Percentiles rank a stretch among this genome's conserved stretches.
Conservation (phyloP, 2,329 filamentous ascomycete species). For the Colletotrichum plurivorum region DNA sequence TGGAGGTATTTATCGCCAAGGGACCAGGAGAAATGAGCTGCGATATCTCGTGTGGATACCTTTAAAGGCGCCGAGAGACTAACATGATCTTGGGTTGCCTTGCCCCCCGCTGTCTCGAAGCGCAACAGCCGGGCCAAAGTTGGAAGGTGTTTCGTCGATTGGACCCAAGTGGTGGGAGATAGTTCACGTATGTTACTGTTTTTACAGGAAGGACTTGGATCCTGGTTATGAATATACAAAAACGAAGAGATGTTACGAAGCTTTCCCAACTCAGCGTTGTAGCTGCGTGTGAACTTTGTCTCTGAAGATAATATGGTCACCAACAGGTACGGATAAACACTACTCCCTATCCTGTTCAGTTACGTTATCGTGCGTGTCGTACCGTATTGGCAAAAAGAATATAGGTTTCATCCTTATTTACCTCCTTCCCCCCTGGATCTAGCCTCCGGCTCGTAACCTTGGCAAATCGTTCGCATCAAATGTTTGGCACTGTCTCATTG, state of each 20-base stretch:
- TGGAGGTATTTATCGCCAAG: conserved; percentile 32
- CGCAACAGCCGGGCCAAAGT: conserved; percentile 22
- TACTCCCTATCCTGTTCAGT: too few relatives aligned
- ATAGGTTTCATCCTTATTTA: conserved; percentile 25
- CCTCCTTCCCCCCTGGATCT: conserved; percentile 36
- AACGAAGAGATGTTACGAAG: not conserved
- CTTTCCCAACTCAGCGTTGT: not conserved
- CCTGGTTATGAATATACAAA: not conserved
- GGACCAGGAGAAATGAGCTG: conserved; percentile 17
- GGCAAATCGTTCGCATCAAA: conserved; percentile 14
- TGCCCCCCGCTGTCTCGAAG: conserved; percentile 6
- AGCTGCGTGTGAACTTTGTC: too few relatives aligned
- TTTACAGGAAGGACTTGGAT: not conserved
- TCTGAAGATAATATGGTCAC: too few relatives aligned
- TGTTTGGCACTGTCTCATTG: conserved; percentile 20
- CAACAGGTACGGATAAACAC: too few relatives aligned
- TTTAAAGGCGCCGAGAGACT: conserved; percentile 6
- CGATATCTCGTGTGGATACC: conserved; percentile 3
- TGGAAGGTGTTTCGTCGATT: conserved; percentile 22
- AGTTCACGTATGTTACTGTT: not conserved
- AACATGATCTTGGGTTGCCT: not conserved
- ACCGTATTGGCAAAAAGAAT: not conserved
- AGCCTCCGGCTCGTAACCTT: conserved; percentile 31
- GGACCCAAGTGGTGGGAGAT: conserved; percentile 3
- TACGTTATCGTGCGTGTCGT: not conserved